Conservation (phyloP, 1,284 basidiomycete species). For the Pseudozyma pruni region DNA sequence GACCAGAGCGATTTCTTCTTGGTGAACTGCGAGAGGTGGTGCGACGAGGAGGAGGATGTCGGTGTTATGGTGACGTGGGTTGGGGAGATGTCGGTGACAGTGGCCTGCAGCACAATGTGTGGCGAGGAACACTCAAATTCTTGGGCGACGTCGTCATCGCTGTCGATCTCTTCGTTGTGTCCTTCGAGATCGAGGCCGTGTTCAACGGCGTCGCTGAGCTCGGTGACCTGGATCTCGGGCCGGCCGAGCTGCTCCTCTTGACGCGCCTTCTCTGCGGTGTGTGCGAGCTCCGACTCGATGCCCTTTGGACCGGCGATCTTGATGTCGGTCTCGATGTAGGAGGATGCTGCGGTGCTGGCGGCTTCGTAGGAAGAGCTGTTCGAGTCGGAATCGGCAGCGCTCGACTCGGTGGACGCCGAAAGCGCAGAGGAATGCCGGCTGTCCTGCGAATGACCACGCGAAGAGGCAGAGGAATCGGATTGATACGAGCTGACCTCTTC, state of each 20-base stretch:
- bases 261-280: constrained; percentile 24
- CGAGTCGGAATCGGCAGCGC: constrained; percentile 24
- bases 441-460: constrained; percentile 34
- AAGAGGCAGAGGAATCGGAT: constrained; percentile 22
- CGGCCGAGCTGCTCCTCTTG: constrained; percentile 52
- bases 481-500: constrained; percentile 20
- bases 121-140: constrained; percentile 55
- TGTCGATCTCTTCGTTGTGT: constrained; percentile 10
- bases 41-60: constrained; percentile 21
- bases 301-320: constrained; percentile 37
- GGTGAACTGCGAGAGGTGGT: constrained; percentile 34
- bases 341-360: constrained; percentile 35
- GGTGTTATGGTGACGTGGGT: constrained; percentile 60
- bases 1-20: constrained; percentile 59
- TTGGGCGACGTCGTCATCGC: constrained; percentile 30
- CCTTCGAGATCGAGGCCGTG: constrained; percentile 41
- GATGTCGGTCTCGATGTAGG: constrained; percentile 37
- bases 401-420: constrained; percentile 27
- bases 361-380: constrained; percentile 20
- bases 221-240: constrained; percentile 48
- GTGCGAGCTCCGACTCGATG: constrained; percentile 35
- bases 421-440: constrained; percentile 37
- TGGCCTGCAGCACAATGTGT: constrained; percentile 62
- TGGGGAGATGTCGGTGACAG: constrained; percentile 58
- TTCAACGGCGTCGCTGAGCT: constrained; percentile 40